Conservation (phyloP, 352 stramenopile genomes). For the Hyphochytrium catenoides region DNA sequence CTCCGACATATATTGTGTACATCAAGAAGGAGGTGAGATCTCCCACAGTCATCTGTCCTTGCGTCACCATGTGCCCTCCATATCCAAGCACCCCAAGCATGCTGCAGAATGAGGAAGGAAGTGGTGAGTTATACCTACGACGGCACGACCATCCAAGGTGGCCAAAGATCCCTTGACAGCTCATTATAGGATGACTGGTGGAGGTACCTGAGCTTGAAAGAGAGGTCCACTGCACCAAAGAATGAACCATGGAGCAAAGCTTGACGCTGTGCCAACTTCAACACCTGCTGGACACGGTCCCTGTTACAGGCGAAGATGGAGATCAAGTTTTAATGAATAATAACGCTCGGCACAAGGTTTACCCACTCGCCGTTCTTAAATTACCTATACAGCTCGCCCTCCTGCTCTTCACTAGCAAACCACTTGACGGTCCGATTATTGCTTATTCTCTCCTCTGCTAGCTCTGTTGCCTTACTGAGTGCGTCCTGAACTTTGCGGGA, state of each 20-base stretch:
- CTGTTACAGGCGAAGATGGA: too few species aligned
- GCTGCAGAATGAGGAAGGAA: too few species aligned
- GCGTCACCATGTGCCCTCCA: slow-evolving; percentile 64
- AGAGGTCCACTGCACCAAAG: slow-evolving; percentile 51
- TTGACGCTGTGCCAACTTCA: slow-evolving; percentile 29
- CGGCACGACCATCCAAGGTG: too few species aligned
- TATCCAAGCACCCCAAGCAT: slow-evolving; percentile 72
- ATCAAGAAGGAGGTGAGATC: slow-evolving; percentile 76
- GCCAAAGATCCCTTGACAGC: too few species aligned
- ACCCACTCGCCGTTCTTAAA: slow-evolving; percentile 8
- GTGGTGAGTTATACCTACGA: too few species aligned
- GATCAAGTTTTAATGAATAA: too few species aligned
- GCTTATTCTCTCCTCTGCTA: slow-evolving; percentile 73
- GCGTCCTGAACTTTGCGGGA: slow-evolving; percentile 67
- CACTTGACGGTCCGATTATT: slow-evolving; percentile 75
- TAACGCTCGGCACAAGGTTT: slow-evolving; percentile 8
- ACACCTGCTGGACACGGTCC: slow-evolving; percentile 27
- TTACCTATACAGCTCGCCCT: slow-evolving; percentile 19
- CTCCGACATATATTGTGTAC: slow-evolving; percentile 74
- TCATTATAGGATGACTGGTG: too few species aligned
- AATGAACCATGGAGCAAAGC: slow-evolving; percentile 50
- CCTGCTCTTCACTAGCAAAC: slow-evolving; percentile 51
- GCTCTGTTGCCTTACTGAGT: slow-evolving; percentile 63
- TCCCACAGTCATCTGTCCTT: slow-evolving; percentile 55
- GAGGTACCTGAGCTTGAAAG: slow-evolving; percentile 63